Base-by-base conservation (phyloP, 495 filamentous ascomycete species). In the Penicillium paradoxum region DNA sequence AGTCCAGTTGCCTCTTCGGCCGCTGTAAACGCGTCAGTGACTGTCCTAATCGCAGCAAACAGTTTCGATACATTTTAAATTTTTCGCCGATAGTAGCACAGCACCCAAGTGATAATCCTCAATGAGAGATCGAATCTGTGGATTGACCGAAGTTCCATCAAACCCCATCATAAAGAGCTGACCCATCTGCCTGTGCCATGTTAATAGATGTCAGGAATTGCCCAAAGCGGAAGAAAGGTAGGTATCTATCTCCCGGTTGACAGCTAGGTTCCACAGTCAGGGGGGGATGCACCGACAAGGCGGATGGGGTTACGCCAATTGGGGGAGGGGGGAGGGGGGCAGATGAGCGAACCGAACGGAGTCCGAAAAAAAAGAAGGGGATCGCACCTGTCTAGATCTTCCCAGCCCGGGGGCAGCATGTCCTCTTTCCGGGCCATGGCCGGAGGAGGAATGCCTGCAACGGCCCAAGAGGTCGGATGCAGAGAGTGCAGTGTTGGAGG, bases 81-180 rank as follows among this genome's bases (percentile, higher is more conserved):
- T 96, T 72, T 96, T 95, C 37, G 90, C 88, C 11, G 89, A 90
- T 33, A 96, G 72, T 39, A 96, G 74, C 54, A 96, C 82, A n/a
- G 84, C 86, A 15, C 87, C 90, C 10, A 96, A 63, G 59, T 95
- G 86, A 59, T 95, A 87, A 54, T 92, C 79, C 64, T 89, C 83
- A 59, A 96, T 95, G 54, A 96, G 80, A 33, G 81, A 82, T 59
- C 83, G 84, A 59, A 96, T 93, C 70, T 91, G 87, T 42, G 86
- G 85, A 22, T 86, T 93, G 51, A 95, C 85, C 59, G 87, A 80
- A 40, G 89, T 91, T 51, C 90, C 90, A 78, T 96, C 89, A 75
- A 91, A 96, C 66, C 89, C 90, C 89, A 95, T 92, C 79, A 95
- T 92, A 72, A 95, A 85, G 70, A 95, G 83, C 78, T 95, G 90